A percentile compares a stretch with the other conserved stretches of the same genome.
These are phyloP conservation scores for Aegilops bicornis DNA, from an alignment of 176 grass and related monocot genomes.

Conservation along the genomic window DNA sequence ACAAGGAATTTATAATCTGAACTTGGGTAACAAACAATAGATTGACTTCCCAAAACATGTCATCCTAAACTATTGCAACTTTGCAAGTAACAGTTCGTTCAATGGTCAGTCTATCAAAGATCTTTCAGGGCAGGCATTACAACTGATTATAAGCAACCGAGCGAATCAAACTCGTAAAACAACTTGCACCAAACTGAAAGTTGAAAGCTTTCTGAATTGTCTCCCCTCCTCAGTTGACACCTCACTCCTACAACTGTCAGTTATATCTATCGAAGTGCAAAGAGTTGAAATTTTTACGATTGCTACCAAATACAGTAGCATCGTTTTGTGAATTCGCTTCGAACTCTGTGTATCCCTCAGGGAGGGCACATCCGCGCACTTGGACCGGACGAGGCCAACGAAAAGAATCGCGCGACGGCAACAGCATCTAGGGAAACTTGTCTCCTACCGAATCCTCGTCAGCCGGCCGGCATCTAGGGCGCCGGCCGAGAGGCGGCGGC, in stretches of 20 bases:
- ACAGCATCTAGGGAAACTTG: background rate
- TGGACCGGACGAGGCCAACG: background rate
- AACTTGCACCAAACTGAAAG: background rate
- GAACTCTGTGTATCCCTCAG: background rate
- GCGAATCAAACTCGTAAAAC: background rate
- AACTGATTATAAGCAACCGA: background rate
- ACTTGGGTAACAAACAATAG: background rate
- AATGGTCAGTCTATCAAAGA: background rate
- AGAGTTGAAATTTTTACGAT: background rate
- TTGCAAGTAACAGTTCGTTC: background rate
- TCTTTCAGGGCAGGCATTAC: background rate
- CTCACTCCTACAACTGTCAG: background rate
- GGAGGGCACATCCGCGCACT: too few relatives aligned
- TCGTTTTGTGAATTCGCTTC: background rate
- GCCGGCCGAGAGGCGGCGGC: too few relatives aligned
- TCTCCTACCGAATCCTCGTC: background rate
- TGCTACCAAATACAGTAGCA: background rate
- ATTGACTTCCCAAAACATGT: background rate
- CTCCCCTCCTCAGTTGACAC: background rate
- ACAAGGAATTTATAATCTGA: background rate
- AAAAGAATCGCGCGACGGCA: background rate
- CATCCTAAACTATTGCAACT: background rate
- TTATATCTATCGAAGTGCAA: background rate
- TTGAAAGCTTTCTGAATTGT: background rate
- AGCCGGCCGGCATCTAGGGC: too few relatives aligned